Conservation (phyloP, 441 rosid genomes). For the Populus hybrid region DNA sequence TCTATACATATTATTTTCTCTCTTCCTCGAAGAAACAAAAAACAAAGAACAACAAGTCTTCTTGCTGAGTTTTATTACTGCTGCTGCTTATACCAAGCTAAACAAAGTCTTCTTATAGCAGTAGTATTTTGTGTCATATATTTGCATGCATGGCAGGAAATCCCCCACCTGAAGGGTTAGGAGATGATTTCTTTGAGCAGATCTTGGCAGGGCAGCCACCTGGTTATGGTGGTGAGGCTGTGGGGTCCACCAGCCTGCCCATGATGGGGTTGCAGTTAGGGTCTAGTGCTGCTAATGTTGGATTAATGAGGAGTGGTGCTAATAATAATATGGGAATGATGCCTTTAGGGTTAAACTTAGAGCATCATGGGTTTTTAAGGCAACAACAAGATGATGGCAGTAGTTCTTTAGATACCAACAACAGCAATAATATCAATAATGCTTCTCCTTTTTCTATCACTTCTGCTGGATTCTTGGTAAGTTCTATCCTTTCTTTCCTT, state of each 20-base stretch:
- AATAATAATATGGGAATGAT: conserved; percentile 42
- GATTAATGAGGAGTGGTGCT: conserved; percentile 13
- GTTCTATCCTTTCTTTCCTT: conserved; percentile 2
- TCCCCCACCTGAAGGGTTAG: conserved; percentile 48
- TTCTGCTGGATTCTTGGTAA: conserved; percentile 40
- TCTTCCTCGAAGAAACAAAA: not conserved
- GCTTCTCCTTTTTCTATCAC: conserved; percentile 37
- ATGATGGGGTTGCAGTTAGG: conserved; percentile 56
- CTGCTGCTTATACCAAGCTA: not conserved
- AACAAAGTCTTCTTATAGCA: not conserved
- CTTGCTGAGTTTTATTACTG: not conserved
- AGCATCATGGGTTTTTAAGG: conserved; percentile 47
- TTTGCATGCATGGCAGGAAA: conserved; percentile 39
- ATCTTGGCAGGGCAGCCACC: conserved; percentile 48
- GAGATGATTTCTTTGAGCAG: conserved; percentile 76
- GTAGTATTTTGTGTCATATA: not conserved
- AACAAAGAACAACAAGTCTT: not conserved
- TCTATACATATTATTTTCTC: not conserved
- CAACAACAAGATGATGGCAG: conserved; percentile 35
- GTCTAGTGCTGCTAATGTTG: conserved; percentile 31
- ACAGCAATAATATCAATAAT: conserved; percentile 24
- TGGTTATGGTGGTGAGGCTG: conserved; percentile 32
- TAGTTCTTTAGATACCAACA: conserved; percentile 20
- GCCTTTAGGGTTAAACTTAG: conserved; percentile 65
- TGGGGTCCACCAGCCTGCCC: conserved; percentile 35